A percentile compares a stretch with the other conserved stretches of the same genome.
Conservation (phyloP, 2,329 filamentous ascomycete genomes). For the Ophiostoma australiae region DNA sequence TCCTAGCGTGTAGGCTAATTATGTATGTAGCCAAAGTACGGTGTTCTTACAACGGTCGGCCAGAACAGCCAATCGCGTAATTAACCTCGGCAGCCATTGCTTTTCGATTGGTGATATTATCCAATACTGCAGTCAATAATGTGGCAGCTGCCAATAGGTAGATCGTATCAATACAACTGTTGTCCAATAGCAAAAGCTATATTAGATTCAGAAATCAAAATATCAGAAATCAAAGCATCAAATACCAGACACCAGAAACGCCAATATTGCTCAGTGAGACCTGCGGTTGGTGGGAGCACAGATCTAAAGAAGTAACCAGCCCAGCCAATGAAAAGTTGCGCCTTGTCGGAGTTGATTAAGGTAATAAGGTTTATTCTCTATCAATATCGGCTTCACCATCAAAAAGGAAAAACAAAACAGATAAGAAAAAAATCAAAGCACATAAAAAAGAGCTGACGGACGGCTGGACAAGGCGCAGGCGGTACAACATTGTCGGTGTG, state of each 20-base stretch:
- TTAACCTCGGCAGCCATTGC: neutral
- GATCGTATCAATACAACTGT: neutral
- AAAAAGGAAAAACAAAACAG: no score
- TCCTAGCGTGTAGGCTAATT: neutral
- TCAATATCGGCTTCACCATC: no score
- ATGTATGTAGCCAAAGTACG: no score
- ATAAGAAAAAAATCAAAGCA: neutral
- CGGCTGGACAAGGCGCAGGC: neutral
- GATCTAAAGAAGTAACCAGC: conserved; percentile 2
- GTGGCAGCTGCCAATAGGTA: neutral
- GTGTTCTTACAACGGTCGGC: neutral
- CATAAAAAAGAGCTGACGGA: neutral
- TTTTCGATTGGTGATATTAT: neutral
- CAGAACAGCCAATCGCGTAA: neutral
- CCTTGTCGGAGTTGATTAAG: neutral
- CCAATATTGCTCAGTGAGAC: neutral
- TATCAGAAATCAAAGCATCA: neutral
- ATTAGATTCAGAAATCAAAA: neutral
- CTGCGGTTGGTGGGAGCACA: neutral
- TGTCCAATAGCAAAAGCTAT: neutral
- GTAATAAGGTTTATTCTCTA: no score
- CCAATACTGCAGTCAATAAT: neutral
- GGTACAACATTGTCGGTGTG: neutral
- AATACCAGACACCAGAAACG: neutral
- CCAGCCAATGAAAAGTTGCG: neutral